Evolutionary conservation across 2,329 filamentous ascomycete species (phyloP).

Genomic region (Penicillium capsulatum): DNA sequence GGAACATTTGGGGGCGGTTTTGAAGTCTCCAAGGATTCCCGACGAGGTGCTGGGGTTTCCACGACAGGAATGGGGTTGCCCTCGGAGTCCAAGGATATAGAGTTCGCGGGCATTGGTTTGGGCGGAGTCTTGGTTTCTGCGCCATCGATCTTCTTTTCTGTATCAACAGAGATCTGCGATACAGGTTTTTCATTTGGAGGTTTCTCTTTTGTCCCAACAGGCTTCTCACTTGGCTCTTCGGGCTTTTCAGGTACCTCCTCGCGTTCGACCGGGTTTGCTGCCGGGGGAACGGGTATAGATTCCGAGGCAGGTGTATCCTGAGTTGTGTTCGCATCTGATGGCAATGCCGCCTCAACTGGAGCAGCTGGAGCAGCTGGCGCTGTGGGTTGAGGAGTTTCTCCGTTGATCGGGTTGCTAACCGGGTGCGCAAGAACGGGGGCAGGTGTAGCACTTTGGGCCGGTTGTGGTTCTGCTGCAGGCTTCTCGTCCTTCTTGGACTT

Average conservation of each 20-base stretch:
- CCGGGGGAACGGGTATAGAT: background rate
- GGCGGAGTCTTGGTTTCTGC: too few relatives aligned
- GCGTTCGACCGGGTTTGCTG: background rate
- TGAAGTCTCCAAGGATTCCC: too few relatives aligned
- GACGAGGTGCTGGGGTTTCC: constrained; percentile 2
- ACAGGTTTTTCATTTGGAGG: too few relatives aligned
- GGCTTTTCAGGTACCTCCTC: too few relatives aligned
- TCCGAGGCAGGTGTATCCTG: background rate
- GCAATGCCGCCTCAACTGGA: background rate
- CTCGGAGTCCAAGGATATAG: constrained; percentile 2
- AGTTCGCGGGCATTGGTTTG: too few relatives aligned
- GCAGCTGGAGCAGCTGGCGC: background rate
- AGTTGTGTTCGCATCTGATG: background rate
- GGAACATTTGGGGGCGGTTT: background rate
- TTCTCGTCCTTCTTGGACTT: constrained; percentile 31
- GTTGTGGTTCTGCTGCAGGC: constrained; percentile 18
- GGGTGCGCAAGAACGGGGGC: background rate
- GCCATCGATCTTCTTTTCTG: too few relatives aligned
- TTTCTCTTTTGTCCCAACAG: too few relatives aligned
- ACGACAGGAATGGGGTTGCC: constrained; percentile 6
- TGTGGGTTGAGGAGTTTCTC: background rate
- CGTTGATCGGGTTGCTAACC: background rate
- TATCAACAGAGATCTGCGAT: too few relatives aligned
- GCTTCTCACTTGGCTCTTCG: too few relatives aligned
- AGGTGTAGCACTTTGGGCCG: constrained; percentile 5